Evolutionary conservation across 805 yeast genomes (phyloP).

Genomic region (Kodamaea restingae): DNA sequence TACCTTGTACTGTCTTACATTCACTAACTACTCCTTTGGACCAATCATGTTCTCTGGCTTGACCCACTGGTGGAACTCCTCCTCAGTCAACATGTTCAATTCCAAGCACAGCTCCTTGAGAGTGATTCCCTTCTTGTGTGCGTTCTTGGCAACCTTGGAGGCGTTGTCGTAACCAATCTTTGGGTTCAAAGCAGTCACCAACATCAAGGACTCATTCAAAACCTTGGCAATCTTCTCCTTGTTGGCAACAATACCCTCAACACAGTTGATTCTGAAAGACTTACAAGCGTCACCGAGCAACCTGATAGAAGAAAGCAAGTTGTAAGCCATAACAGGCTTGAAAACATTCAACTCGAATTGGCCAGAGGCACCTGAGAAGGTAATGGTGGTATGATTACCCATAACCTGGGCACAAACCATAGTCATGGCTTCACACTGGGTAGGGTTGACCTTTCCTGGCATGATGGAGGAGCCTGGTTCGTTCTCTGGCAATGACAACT

Average conservation of each 20-base stretch:
- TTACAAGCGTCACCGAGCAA: constrained; percentile 32
- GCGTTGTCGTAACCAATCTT: constrained; percentile 39
- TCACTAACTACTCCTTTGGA: constrained; percentile 20
- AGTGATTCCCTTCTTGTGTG: constrained; percentile 39
- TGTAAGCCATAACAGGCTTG: constrained; percentile 37
- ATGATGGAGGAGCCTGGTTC: constrained; percentile 41
- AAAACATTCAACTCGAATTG: constrained; percentile 39
- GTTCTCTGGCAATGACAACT: constrained; percentile 36
- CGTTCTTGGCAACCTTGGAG: constrained; percentile 39
- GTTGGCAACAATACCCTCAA: constrained; percentile 36
- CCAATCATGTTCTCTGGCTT: constrained; percentile 40
- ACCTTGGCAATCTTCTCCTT: constrained; percentile 33
- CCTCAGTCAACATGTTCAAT: constrained; percentile 29
- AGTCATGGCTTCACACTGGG: constrained; percentile 39
- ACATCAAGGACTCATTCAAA: constrained; percentile 38
- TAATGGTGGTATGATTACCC: constrained; percentile 38
- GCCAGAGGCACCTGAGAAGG: constrained; percentile 39
- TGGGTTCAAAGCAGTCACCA: constrained; percentile 40
- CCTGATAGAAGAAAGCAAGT: constrained; percentile 33
- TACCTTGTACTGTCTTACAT: background rate
- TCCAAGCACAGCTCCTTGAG: constrained; percentile 37
- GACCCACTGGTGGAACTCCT: constrained; percentile 38
- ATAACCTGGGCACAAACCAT: constrained; percentile 39
- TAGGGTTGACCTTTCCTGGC: constrained; percentile 42
- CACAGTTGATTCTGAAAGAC: constrained; percentile 36